Conservation (phyloP, 257 asterid species). For the Nicotiana attenuata region DNA sequence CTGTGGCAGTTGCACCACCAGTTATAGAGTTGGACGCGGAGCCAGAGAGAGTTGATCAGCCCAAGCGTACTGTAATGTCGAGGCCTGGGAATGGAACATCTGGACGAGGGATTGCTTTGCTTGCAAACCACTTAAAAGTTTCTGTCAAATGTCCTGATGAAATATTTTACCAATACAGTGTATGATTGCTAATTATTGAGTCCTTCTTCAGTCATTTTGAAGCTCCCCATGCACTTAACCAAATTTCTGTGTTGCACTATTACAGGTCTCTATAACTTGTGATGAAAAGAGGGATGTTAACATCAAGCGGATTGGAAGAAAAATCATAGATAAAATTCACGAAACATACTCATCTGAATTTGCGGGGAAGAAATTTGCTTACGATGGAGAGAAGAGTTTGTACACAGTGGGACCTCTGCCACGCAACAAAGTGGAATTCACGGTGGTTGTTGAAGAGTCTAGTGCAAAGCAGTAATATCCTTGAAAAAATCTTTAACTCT, state of each 20-base stretch:
- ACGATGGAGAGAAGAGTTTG: conserved; percentile 75
- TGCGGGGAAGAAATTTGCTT: conserved; percentile 60
- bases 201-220: conserved; percentile 10
- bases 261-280: conserved; percentile 64
- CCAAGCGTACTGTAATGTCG: conserved; percentile 37
- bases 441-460: conserved; percentile 69
- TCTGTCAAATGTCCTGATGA: conserved; percentile 47
- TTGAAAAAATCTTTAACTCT: neutral
- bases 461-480: conserved; percentile 45
- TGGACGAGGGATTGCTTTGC: conserved; percentile 56
- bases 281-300: conserved; percentile 44
- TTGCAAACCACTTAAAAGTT: conserved; percentile 71
- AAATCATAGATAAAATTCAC: conserved; percentile 53
- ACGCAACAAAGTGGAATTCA: conserved; percentile 45
- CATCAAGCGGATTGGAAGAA: conserved; percentile 62
- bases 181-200: conserved; percentile 22
- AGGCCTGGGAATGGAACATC: conserved; percentile 69
- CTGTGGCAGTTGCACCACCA: conserved; percentile 26
- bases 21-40: conserved; percentile 20
- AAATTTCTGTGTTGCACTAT: conserved; percentile 12
- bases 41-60: conserved; percentile 34
- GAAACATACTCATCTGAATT: conserved; percentile 74
- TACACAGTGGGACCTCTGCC: conserved; percentile 82
- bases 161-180: conserved; percentile 63
- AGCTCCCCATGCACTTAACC: conserved; percentile 6